Base-by-base conservation (phyloP, 139 green algal genomes). In the Tetradesmus lagerheimii region DNA sequence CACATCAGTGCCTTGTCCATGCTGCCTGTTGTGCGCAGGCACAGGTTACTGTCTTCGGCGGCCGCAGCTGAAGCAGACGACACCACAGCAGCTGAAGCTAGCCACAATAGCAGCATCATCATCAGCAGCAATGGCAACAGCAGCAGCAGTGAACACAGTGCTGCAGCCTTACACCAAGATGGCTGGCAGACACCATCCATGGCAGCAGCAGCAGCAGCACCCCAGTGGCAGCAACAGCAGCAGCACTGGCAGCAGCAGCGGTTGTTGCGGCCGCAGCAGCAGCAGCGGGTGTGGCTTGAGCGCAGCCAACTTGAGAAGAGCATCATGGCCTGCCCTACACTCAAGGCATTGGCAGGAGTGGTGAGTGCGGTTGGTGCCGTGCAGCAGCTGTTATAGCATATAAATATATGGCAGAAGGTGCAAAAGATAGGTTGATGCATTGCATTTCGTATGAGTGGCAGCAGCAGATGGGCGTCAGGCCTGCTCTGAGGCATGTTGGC, bases 101-200 rank as follows among this genome's bases (percentile, higher is more conserved):
- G 67, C 67, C n/a, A n/a, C n/a, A n/a, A n/a, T n/a, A n/a, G n/a
- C n/a, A n/a, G n/a, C n/a, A n/a, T n/a, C n/a, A n/a, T n/a, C n/a
- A n/a, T n/a, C n/a, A n/a, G n/a, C n/a, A 78, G n/a, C 16, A 78
- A 41, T 6, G 20, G 90, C 77, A 88, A 64, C 83, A 90, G 79
- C 45, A 29, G n/a, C 75, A 85, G 23, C 53, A 71, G 57, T 31
- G 57, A 71, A 31, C 57, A 71, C n/a, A 71, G 25, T n/a, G 23
- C 57, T 5, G 20, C 57, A 71, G 4, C 57, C 25, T 9, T n/a
- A 8, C 20, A 1, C 23, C 57, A 71, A 31, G 23, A 71, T 11
- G 57, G 20, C 20, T 71, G 57, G 57, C 57, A n/a, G 57, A n/a
- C 23, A 8, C 23, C 57, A 4, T 9, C 25, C 3, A 71, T 2